A percentile compares a stretch with the other conserved stretches of the same genome.
Evolutionary conservation across 148 eudicot species (phyloP).

Genomic region (Silene conica): DNA sequence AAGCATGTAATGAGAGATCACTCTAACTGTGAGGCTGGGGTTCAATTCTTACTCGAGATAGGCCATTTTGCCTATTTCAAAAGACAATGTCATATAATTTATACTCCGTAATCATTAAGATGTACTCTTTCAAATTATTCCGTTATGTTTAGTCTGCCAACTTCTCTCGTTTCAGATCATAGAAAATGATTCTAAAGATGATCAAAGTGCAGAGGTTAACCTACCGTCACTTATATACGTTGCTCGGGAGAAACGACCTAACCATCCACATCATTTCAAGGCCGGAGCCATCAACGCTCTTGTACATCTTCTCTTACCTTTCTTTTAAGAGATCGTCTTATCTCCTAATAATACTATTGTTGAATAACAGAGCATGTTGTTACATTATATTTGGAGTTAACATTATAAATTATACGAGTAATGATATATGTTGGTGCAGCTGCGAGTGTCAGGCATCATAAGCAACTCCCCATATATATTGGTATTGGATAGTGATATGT

Average conservation of each 20-base stretch:
- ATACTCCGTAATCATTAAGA: too few relatives aligned
- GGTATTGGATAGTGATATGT: constrained; percentile 71
- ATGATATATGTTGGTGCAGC: constrained; percentile 28
- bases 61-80: too few relatives aligned
- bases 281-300: constrained; percentile 43
- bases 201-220: neutral
- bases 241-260: constrained; percentile 35
- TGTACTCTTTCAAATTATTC: too few relatives aligned
- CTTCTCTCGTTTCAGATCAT: neutral
- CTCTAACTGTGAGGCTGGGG: too few relatives aligned
- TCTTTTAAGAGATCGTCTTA: neutral
- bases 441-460: constrained; percentile 50
- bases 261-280: constrained; percentile 36
- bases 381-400: neutral
- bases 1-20: too few relatives aligned
- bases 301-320: constrained; percentile 10
- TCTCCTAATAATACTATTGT: too few relatives aligned
- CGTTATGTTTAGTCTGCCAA: too few relatives aligned
- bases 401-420: too few relatives aligned
- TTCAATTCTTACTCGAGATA: too few relatives aligned
- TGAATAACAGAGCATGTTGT: too few relatives aligned
- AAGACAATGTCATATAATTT: too few relatives aligned
- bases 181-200: neutral
- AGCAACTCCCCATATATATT: constrained; percentile 59
- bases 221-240: constrained; percentile 37